Evolutionary conservation across 225 moss, liverwort and hornwort species (phyloP), one percentile per base, ranked within the genome.

Genomic region (Ulota crispa): DNA sequence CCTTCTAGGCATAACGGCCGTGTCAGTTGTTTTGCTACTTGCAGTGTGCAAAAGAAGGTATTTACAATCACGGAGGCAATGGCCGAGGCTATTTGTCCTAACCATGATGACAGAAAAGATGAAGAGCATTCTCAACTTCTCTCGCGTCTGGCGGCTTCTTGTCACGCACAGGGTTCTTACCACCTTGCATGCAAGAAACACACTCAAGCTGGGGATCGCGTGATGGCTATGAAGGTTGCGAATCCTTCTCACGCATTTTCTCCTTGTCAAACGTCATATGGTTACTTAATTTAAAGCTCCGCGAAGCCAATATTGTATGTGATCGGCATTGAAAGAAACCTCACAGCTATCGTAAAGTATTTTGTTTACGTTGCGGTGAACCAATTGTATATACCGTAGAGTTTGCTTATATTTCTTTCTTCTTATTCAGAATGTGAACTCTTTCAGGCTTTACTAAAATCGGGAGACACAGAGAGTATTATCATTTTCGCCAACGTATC

Each of bases 171-270:
- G 86, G 93, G 96, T 60, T 94, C 96, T 54, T 96, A 92, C 78
- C 99, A 99, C 72, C 92, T 99, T 57, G 92, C 96, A 55, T 99
- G 99, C 89, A 99, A 95, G 80, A 96, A 94, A 64, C 96, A 92
- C 75, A 93, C 93, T 13, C 99, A 96, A 70, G 93, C 92, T 28
- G 96, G 99, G 47, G 91, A 99, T 79, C 87, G 92, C 65, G 80
- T 93, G 15, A 86, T 88, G 71, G 99, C 99, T n/a, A 94, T 96
- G 92, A 96, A 94, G 96, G 97, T 95, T 52, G n/a, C 41, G 31
- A 81, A 53, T 70, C 75, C 78, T 52, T 78, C 60, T 72, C 72
- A 28, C 45, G 55, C 45, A 15, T 41, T 79, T 64, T 62, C 65
- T 70, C 45, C 45, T 24, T 73, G 26, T 57, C 24, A 63, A 87